Percentiles rank a stretch among this genome's conserved stretches.
Evolutionary conservation across 1,139 yeast genomes (phyloP).

Genomic region (Pichia sp.): DNA sequence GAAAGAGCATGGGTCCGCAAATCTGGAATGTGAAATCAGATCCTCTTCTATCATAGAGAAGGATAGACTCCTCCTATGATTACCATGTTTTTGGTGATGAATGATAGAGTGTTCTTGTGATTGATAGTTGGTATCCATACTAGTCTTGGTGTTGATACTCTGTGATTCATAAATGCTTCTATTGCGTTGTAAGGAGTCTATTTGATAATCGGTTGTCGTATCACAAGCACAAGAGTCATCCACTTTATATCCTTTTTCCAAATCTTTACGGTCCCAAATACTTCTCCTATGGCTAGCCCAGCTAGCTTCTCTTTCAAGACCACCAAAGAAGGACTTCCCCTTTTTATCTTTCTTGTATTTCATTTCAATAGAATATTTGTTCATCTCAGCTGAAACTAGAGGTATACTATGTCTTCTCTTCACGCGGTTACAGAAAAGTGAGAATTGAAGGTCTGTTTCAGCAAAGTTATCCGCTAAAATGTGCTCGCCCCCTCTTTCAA

Average conservation of each 20-base stretch:
- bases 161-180: constrained; percentile 9
- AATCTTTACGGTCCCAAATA: constrained; percentile 2
- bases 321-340: background rate
- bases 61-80: constrained; percentile 20
- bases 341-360: constrained; percentile 3
- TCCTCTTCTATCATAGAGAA: constrained; percentile 22
- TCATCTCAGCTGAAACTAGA: constrained; percentile 21
- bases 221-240: background rate
- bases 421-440: constrained; percentile 19
- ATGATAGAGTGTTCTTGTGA: constrained; percentile 1
- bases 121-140: constrained; percentile 1
- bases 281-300: constrained; percentile 3
- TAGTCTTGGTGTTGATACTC: constrained; percentile 3
- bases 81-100: background rate
- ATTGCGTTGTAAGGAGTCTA: background rate
- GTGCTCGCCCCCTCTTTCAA: constrained; percentile 1
- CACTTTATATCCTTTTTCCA: background rate
- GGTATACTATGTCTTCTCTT: constrained; percentile 28
- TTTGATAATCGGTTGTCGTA: background rate
- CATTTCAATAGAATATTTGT: constrained; percentile 19
- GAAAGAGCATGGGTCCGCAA: constrained; percentile 11
- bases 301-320: constrained; percentile 5
- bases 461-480: background rate
- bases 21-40: constrained; percentile 6
- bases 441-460: constrained; percentile 1